These are phyloP conservation scores for Geoglossum glabrum DNA, from an alignment of 495 filamentous ascomycete species.

Conservation along the genomic window DNA sequence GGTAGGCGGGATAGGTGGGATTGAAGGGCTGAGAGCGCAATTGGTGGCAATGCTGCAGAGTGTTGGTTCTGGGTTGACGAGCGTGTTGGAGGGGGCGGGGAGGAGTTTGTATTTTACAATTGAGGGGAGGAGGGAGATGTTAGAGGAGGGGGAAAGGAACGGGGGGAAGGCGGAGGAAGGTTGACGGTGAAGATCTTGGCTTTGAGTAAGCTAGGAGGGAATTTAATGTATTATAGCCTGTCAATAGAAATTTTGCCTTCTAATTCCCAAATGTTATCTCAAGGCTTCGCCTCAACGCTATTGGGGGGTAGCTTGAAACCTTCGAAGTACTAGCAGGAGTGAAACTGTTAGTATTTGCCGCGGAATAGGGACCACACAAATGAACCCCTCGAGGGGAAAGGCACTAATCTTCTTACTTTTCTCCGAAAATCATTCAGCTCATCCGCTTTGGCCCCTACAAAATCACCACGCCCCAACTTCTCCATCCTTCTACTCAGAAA, in stretches of 20 bases:
- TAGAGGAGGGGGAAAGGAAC: slow-evolving; percentile 53
- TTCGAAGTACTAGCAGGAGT: slow-evolving; percentile 27
- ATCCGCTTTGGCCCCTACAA: slow-evolving; percentile 33
- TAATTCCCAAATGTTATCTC: background rate
- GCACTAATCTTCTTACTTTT: slow-evolving; percentile 13
- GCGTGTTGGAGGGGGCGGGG: slow-evolving; percentile 49
- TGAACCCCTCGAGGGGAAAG: background rate
- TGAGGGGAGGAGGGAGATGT: slow-evolving; percentile 51
- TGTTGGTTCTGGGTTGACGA: slow-evolving; percentile 52
- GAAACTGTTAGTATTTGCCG: background rate
- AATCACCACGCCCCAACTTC: slow-evolving; percentile 19
- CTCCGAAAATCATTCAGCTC: slow-evolving; percentile 68
- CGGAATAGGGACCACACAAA: background rate
- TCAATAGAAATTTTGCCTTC: background rate
- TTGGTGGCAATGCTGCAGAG: slow-evolving; percentile 58
- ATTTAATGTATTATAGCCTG: background rate
- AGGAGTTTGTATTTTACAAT: slow-evolving; percentile 68
- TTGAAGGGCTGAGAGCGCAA: slow-evolving; percentile 66
- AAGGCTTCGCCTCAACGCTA: background rate
- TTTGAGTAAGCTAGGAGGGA: background rate
- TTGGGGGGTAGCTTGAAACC: slow-evolving; percentile 14
- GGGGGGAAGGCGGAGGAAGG: slow-evolving; percentile 6
- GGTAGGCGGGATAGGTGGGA: slow-evolving; percentile 68
- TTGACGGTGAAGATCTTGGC: background rate
- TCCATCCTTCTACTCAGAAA: slow-evolving; percentile 15